Evolutionary conservation across 2,329 filamentous ascomycete species (phyloP), one percentile per base, ranked within the genome.

Genomic region (Blumeria hordei): DNA sequence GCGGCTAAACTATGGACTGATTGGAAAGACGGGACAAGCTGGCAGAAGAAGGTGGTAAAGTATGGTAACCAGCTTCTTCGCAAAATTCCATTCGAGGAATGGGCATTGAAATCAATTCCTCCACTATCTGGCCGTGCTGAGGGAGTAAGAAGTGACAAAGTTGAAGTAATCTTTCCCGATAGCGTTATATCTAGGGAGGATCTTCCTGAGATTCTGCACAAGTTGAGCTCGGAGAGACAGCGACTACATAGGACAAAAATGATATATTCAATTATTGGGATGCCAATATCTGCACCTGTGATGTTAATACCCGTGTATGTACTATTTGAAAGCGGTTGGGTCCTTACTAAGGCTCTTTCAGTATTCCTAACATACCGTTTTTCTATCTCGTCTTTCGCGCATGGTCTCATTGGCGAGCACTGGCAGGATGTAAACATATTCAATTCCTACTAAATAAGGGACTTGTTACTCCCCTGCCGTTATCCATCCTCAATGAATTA

Each of bases 31-130:
- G 80, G 88, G 16, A 74, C 73, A 47, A 85, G 85, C 55, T 96
- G 92, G 92, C 87, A 95, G 72, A 87, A 83, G 65, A 79, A 79
- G 62, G 74, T 95, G 18, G 90, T 92, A 54, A 74, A 76, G 57
- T 93, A 90, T 67, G 92, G 92, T 55, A 95, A 98, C 69, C 72
- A 79, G 52, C 79, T 86, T 14, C 77, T 98, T 58, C 81, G 85
- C 62, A 79, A 86, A 59, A 94, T 98, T 63, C 85, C 92, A 2
- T 95, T 85, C 67, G 85, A 96, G 69, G 92, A 98, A 81, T 98
- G 92, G 92, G 88, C 86, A 0, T 74, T 98, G 61, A 96, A 96
- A 71, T 94, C 87, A 37, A 81, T 98, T 54, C 92, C 92, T 47
- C 82, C 88, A 21, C 72, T 94, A 61, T 86, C 80, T 44, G 71